Base-by-base conservation (phyloP, 208 protist genomes). In the Leishmania guyanensis region DNA sequence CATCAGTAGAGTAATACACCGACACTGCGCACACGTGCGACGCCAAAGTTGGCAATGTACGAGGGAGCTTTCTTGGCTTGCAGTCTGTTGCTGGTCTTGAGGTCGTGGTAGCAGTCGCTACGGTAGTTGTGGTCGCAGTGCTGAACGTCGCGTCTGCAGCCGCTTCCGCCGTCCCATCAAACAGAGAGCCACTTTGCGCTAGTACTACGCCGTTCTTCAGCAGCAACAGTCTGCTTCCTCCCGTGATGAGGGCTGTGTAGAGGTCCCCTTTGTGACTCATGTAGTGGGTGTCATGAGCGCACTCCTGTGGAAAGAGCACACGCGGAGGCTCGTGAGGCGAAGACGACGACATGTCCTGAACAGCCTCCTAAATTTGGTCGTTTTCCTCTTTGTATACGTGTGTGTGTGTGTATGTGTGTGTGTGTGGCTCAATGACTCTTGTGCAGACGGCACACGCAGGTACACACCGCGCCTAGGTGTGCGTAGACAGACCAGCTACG, bases 281-380 rank as follows among this genome's bases (percentile, higher is more conserved):
- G 58, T 88, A 83, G 77, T 91, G 92, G 1, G 89, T 86, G 22
- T 92, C 77, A 68, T 94, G 90, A 14, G 84, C 83, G 70, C 91
- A 95, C 22, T 81, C 78, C 80, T 93, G 94, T 26, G 94, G 91
- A 46, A 94, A 95, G 66, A 91, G 91, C 46, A 91, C 88, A 39
- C 69, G 71, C 48, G 89, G 79, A 0, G 78, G 62, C 50, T 69
- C 48, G 17, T 82, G 73, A 46, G 73, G 65, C 66, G 68, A 26
- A 20, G 48, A 62, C n/a, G 33, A 48, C 71, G n/a, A 39, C 51
- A 76, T 50, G 43, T 53, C 22, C 5, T 29, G 17, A 53, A 9
- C 17, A 29, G 36, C 26, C 9, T 14, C 9, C 16, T 0, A 53
- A 5, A n/a, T 29, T 3, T n/a, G 20, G 2, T 43, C 22, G 3